These are phyloP conservation scores for Phytopythium montanum DNA, from an alignment of 352 stramenopile species.

Conservation along the genomic window DNA sequence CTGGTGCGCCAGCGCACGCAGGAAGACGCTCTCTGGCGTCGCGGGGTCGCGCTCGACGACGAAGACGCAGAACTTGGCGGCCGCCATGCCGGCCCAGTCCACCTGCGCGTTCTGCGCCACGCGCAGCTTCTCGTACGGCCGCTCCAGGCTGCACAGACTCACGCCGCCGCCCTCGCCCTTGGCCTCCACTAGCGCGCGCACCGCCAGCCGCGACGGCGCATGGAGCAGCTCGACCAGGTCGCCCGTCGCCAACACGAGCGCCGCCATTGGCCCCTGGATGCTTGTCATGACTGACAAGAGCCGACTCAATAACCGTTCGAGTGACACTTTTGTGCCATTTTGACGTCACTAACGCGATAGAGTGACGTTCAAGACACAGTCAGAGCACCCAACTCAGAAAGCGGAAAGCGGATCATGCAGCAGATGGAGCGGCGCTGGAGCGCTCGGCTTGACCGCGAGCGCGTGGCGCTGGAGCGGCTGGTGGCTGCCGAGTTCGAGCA, in stretches of 20 bases:
- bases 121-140: slow-evolving; percentile 78
- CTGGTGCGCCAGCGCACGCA: slow-evolving; percentile 61
- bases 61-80: slow-evolving; percentile 69
- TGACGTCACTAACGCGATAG: neutral
- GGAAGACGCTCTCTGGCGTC: slow-evolving; percentile 21
- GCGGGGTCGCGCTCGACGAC: slow-evolving; percentile 38
- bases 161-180: slow-evolving; percentile 20
- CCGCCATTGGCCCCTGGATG: neutral
- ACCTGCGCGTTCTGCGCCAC: slow-evolving; percentile 65
- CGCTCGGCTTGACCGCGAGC: slow-evolving; percentile 41
- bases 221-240: slow-evolving; percentile 58
- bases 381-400: neutral
- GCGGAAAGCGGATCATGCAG: neutral
- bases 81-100: slow-evolving; percentile 48
- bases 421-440: slow-evolving; percentile 25
- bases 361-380: neutral
- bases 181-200: slow-evolving; percentile 50
- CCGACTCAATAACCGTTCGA: neutral
- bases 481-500: slow-evolving; percentile 33
- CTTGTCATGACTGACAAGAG: neutral
- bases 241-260: slow-evolving; percentile 38
- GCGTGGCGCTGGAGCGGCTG: slow-evolving; percentile 44
- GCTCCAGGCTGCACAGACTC: slow-evolving; percentile 57
- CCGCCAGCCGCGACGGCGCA: slow-evolving; percentile 28
- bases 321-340: neutral